These are phyloP conservation scores for Solanum ossicruentum DNA, from an alignment of 257 asterid species.

Conservation along the genomic window DNA sequence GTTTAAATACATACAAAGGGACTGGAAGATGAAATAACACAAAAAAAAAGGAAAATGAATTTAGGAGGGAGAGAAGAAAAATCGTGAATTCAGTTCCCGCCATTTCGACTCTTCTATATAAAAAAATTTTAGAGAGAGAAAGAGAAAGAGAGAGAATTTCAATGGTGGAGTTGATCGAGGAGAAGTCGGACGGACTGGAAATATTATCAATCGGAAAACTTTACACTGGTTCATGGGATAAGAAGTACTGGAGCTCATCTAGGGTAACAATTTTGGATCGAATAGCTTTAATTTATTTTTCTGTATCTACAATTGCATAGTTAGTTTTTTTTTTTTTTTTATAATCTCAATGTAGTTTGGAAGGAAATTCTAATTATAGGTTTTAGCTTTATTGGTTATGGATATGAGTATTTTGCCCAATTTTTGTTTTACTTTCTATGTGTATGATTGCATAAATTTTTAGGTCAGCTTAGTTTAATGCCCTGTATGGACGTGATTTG, in stretches of 20 bases:
- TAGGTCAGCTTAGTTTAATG: not conserved
- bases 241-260: conserved; percentile 98
- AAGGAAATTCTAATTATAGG: not conserved
- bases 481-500: no score
- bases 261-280: conserved; percentile 43
- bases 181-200: conserved; percentile 57
- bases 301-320: not conserved
- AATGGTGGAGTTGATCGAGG: conserved; percentile 35
- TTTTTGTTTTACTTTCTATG: not conserved
- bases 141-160: not conserved
- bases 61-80: not conserved
- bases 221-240: conserved; percentile 74
- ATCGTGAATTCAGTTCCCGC: conserved; percentile 18
- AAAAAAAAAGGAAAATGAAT: not conserved
- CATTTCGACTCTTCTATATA: not conserved
- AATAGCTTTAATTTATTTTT: not conserved
- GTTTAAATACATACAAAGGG: not conserved
- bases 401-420: not conserved
- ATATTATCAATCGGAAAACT: conserved; percentile 64
- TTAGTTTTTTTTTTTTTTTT: not conserved
- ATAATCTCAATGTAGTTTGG: not conserved
- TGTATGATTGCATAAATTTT: not conserved
- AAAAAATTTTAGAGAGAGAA: not conserved
- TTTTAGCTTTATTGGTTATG: not conserved
- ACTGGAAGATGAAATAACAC: not conserved